Evolutionary conservation across 805 yeast genomes (phyloP), one percentile per base, ranked within the genome.

Genomic region (Yarrowia yakushimensis): DNA sequence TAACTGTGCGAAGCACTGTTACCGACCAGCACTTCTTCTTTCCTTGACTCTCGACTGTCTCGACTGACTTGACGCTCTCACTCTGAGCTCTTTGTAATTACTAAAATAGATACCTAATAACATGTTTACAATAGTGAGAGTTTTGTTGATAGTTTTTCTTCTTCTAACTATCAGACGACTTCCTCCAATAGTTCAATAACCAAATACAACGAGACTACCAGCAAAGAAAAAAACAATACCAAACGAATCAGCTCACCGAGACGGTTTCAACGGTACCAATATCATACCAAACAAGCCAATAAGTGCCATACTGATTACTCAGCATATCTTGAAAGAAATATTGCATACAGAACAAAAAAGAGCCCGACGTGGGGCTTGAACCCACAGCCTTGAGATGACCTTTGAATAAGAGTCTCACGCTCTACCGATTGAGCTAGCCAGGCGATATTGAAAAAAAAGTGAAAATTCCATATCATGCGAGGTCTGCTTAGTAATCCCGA

Each of bases 291-390:
- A n/a, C n/a, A n/a, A n/a, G n/a, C n/a, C n/a, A n/a, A n/a, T n/a
- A n/a, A n/a, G n/a, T n/a, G n/a, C n/a, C n/a, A n/a, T n/a, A n/a
- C n/a, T n/a, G n/a, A n/a, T n/a, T n/a, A n/a, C n/a, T n/a, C n/a
- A n/a, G n/a, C n/a, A n/a, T n/a, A n/a, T n/a, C n/a, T n/a, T n/a
- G n/a, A 36, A 36, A 37, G 11, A 37, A 11, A 17, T 5, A n/a
- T n/a, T n/a, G 37, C 18, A 3, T n/a, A 34, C 8, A 17, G 20
- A 9, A 6, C 8, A 37, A 42, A 42, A 42, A 25, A 42, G 8
- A 43, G 50, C 50, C 50, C 50, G 50, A 43, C 50, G 50, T 43
- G 50, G 50, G 50, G 50, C 50, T 43, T 43, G 50, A 43, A 43
- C 50, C 50, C 48, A 42, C 48, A 42, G 48, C 48, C 48, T 42